Evolutionary conservation across 2,329 filamentous ascomycete genomes (phyloP).

Genomic region (Stenocarpella maydis): DNA sequence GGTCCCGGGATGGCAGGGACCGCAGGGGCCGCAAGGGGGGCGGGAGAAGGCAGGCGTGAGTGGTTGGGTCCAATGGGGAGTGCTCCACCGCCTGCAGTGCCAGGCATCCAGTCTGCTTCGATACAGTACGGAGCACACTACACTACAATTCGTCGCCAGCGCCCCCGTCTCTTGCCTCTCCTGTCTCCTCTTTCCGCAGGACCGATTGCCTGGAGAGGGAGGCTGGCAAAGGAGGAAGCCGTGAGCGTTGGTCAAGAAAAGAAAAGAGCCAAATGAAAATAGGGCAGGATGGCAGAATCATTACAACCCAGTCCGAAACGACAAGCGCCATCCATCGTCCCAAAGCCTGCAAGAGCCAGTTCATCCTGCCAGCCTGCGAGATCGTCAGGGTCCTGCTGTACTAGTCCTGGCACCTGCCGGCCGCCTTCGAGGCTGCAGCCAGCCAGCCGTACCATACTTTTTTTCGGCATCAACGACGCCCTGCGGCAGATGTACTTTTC

Average conservation of each 20-base stretch:
- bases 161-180: no score
- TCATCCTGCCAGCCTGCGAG: neutral
- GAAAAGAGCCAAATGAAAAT: slow-evolving; percentile 29
- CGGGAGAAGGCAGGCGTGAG: slow-evolving; percentile 9
- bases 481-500: no score
- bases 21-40: neutral
- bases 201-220: slow-evolving; percentile 3
- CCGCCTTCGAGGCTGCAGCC: neutral
- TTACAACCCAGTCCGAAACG: slow-evolving; percentile 26
- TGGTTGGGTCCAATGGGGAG: slow-evolving; percentile 14
- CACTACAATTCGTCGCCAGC: neutral
- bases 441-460: neutral
- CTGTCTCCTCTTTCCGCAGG: neutral
- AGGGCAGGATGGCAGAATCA: slow-evolving; percentile 34
- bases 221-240: neutral
- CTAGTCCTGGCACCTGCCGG: slow-evolving; percentile 7
- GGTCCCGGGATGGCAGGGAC: neutral
- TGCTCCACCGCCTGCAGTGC: slow-evolving; percentile 1
- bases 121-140: no score
- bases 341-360: no score
- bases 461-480: no score
- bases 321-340: slow-evolving; percentile 10
- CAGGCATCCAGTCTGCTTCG: neutral
- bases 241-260: neutral
- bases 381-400: slow-evolving; percentile 34